Percentiles rank a stretch among this genome's conserved stretches.
Conservation (phyloP, 306 rosid genomes). For the Vicia villosa region DNA sequence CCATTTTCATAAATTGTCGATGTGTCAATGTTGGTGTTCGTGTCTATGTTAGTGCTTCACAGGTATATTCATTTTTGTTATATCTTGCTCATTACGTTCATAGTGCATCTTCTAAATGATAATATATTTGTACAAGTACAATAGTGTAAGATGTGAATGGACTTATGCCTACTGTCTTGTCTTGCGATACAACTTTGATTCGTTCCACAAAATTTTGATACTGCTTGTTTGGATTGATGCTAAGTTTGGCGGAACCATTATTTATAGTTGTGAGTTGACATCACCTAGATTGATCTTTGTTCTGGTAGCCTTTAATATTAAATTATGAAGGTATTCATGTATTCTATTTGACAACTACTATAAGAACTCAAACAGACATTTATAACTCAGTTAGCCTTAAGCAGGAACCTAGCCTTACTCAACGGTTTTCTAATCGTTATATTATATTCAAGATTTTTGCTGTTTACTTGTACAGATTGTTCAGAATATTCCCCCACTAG, state of each 20-base stretch:
- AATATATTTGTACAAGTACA: neutral
- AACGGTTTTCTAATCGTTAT: constrained; percentile 26
- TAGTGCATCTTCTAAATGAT: neutral
- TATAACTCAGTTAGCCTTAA: neutral
- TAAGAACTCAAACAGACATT: constrained; percentile 10
- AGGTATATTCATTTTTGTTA: neutral
- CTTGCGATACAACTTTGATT: neutral
- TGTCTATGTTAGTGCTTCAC: too few species aligned
- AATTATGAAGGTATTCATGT: constrained; percentile 16
- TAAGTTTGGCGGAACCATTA: too few species aligned
- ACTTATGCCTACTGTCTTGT: neutral
- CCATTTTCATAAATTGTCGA: too few species aligned
- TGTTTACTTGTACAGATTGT: constrained; percentile 63
- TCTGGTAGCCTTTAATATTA: neutral
- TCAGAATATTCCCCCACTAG: constrained; percentile 68
- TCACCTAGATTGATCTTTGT: constrained; percentile 7
- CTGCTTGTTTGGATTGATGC: too few species aligned
- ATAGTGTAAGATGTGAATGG: neutral
- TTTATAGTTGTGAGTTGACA: too few species aligned
- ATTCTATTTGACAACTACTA: neutral
- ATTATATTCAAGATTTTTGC: constrained; percentile 32
- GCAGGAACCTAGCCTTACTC: constrained; percentile 19
- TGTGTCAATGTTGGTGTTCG: too few species aligned
- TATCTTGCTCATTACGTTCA: neutral
- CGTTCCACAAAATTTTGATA: neutral